These are phyloP conservation scores for Dimocarpus longan DNA, from an alignment of 345 rosid species.

Conservation along the genomic window DNA sequence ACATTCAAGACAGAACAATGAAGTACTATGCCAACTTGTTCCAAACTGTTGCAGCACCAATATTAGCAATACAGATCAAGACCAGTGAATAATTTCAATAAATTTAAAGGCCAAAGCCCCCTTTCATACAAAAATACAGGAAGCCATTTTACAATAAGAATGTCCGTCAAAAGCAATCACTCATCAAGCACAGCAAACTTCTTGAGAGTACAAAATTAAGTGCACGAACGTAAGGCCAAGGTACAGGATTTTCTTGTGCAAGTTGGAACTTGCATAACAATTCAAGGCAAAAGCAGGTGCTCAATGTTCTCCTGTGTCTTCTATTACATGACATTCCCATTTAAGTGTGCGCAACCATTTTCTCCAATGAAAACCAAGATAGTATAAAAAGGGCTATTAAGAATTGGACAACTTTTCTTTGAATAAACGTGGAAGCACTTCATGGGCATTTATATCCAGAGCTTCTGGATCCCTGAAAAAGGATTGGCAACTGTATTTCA, in stretches of 20 bases:
- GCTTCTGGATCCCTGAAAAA: constrained; percentile 80
- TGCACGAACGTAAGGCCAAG: constrained; percentile 11
- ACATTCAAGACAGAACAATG: not conserved
- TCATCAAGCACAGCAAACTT: constrained; percentile 12
- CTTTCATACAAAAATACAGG: constrained; percentile 13
- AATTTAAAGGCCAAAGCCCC: constrained; percentile 1
- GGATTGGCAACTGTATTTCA: not conserved
- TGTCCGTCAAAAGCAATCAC: constrained; percentile 13
- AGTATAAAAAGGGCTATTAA: constrained; percentile 23
- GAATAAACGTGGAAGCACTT: constrained; percentile 85
- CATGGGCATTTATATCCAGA: constrained; percentile 73
- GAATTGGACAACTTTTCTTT: constrained; percentile 49
- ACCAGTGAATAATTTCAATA: not conserved
- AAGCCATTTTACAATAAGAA: constrained; percentile 16
- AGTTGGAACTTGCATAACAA: constrained; percentile 14
- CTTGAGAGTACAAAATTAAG: constrained; percentile 13
- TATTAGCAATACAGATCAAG: not conserved
- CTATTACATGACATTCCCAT: not conserved
- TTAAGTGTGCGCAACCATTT: constrained; percentile 4
- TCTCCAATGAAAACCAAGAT: not conserved
- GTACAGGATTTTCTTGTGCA: constrained; percentile 12
- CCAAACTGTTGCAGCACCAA: not conserved
- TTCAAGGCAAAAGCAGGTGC: constrained; percentile 17
- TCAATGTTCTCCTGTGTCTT: not conserved
- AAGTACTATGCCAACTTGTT: not conserved